Evolutionary conservation across 1,284 basidiomycete genomes (phyloP).

Genomic region (Ganoderma resinaceum): DNA sequence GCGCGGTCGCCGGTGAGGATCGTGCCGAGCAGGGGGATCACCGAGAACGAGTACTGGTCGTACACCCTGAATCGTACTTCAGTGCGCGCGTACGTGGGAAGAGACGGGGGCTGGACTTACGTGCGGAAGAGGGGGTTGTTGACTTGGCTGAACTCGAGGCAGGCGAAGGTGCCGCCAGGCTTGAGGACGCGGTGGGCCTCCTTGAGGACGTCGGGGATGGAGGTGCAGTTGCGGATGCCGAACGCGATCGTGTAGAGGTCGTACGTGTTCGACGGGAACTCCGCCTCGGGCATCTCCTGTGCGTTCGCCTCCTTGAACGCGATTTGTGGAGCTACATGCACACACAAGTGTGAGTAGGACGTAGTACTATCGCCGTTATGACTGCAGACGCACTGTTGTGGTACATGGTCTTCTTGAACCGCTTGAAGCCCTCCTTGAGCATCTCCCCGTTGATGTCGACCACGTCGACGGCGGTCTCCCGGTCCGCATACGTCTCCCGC

Average conservation of each 20-base stretch:
- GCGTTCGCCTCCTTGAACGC: constrained; percentile 95
- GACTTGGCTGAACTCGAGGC: constrained; percentile 97
- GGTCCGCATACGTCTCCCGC: constrained; percentile 85
- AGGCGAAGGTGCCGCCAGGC: constrained; percentile 95
- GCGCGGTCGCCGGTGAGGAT: constrained; percentile 95
- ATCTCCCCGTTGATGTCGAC: constrained; percentile 97
- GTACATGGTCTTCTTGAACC: constrained; percentile 96
- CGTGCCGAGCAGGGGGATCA: constrained; percentile 95
- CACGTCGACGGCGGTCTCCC: constrained; percentile 90
- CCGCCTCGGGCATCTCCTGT: constrained; percentile 73
- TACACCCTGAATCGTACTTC: constrained; percentile 70
- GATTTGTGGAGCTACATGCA: constrained; percentile 84
- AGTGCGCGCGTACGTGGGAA: neutral
- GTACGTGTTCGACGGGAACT: constrained; percentile 83
- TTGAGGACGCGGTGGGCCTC: constrained; percentile 96
- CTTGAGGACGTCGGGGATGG: constrained; percentile 85
- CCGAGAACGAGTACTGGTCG: constrained; percentile 95
- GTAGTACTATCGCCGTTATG: too few species aligned
- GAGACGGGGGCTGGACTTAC: constrained; percentile 56
- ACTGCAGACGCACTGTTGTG: constrained; percentile 83
- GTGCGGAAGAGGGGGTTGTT: constrained; percentile 86
- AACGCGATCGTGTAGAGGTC: constrained; percentile 99
- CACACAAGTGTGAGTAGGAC: neutral
- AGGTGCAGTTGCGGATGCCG: constrained; percentile 98
- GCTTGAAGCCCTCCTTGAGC: constrained; percentile 91